These are phyloP conservation scores for Paxillus ammoniavirescens DNA, from an alignment of 768 basidiomycete species.

Conservation along the genomic window DNA sequence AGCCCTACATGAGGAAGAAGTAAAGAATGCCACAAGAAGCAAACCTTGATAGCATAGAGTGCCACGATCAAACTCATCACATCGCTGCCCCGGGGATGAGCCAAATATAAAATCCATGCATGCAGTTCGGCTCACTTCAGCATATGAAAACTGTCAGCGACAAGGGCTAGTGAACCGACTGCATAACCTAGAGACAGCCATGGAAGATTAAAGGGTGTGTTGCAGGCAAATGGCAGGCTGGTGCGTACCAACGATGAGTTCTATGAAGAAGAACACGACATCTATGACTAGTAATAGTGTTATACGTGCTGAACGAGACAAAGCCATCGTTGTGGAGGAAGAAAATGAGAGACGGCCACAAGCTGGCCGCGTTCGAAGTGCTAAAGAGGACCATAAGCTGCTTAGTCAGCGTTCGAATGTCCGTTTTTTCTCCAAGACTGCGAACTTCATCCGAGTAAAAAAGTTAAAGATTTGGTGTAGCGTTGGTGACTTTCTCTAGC, in stretches of 20 bases:
- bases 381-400: not conserved
- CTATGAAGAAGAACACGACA: conserved; percentile 81
- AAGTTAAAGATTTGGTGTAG: not conserved
- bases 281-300: conserved; percentile 81
- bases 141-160: conserved; percentile 99
- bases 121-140: conserved; percentile 74
- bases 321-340: conserved; percentile 22
- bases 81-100: conserved; percentile 58
- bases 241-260: conserved; percentile 70
- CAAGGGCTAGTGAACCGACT: conserved; percentile 92
- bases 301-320: conserved; percentile 73
- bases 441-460: not conserved
- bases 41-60: conserved; percentile 87
- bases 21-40: conserved; percentile 9
- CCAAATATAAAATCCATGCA: not conserved
- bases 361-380: no score
- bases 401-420: conserved; percentile 24
- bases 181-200: conserved; percentile 67
- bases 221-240: conserved; percentile 9
- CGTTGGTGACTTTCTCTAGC: no score
- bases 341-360: not conserved
- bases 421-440: not conserved
- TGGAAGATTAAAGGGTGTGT: conserved; percentile 9
- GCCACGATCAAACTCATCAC: conserved; percentile 94
- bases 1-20: conserved; percentile 1